Evolutionary conservation across 768 basidiomycete genomes (phyloP).

Genomic region (Mycena polygramma): DNA sequence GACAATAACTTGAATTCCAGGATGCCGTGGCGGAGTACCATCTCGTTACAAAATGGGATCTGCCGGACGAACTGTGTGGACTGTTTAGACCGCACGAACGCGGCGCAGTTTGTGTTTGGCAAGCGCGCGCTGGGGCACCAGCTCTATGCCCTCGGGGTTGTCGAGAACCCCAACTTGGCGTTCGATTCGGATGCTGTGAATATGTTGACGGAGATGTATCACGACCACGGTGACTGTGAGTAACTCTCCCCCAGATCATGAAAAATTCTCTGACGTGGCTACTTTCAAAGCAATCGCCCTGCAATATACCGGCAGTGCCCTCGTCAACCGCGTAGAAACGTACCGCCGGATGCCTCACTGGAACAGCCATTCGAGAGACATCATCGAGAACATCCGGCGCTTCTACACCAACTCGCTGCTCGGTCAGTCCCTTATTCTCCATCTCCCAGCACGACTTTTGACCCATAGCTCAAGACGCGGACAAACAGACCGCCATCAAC

Average conservation of each 20-base stretch:
- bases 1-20: constrained; percentile 19
- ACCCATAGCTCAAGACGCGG: constrained; percentile 73
- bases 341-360: constrained; percentile 96
- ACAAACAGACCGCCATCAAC: constrained; percentile 98
- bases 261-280: neutral
- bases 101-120: constrained; percentile 96
- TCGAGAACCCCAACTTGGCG: constrained; percentile 85
- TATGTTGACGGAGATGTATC: constrained; percentile 99
- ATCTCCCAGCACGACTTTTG: constrained; percentile 12
- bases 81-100: constrained; percentile 96
- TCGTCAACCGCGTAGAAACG: constrained; percentile 96
- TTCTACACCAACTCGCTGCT: constrained; percentile 96
- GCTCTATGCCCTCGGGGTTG: constrained; percentile 92
- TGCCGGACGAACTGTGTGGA: constrained; percentile 97
- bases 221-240: constrained; percentile 96
- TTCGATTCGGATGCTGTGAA: constrained; percentile 97
- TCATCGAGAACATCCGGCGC: constrained; percentile 93
- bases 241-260: neutral
- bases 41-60: constrained; percentile 91
- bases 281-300: constrained; percentile 82
- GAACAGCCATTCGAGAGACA: constrained; percentile 97
- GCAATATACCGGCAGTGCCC: constrained; percentile 96
- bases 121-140: constrained; percentile 96
- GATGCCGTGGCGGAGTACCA: constrained; percentile 69
- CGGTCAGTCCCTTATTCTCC: constrained; percentile 57